Base-by-base conservation (phyloP, 2,329 filamentous ascomycete species). In the Byssoonygena ceratinophila region DNA sequence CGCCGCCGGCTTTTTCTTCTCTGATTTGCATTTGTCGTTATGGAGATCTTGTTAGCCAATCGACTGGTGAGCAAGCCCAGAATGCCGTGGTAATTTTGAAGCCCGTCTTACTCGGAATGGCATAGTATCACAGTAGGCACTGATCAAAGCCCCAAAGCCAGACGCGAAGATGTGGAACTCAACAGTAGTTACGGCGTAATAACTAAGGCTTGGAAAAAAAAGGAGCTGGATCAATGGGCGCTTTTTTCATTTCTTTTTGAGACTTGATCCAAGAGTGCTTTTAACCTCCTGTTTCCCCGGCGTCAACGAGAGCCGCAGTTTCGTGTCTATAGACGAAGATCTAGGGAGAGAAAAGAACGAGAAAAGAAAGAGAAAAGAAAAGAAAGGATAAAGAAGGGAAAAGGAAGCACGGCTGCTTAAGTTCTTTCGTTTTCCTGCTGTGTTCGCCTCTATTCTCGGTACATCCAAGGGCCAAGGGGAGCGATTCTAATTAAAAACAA, bases 41-140 rank as follows among this genome's bases (percentile, higher is more conserved):
- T 47, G 29, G 45, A 27, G 46, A 39, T 34, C n/a, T 6, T 40
- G 46, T 18, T 31, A 49, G 46, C 46, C 46, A 49, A 49, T 49
- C 12, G 34, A 32, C 36, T 20, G 23, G 31, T 16, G 34, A n/a
- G 34, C 22, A 16, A 5, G 41, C 34, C 11, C 46, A n/a, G 9
- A 11, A 23, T 14, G 25, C 43, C 25, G 25, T 41, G 39, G 43
- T 9, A 43, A 14, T 16, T 18, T n/a, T 32, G 25, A n/a, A 31
- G 43, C 27, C 25, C 43, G 14, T 18, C 27, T 31, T 31, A 45
- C 43, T 32, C 14, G 43, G 25, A 44, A 44, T 23, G 41, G 41
- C 41, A 44, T 44, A n/a, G n/a, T n/a, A n/a, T n/a, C n/a, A n/a
- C n/a, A n/a, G n/a, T n/a, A 44, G 43, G 27, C 29, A 2, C 14